Conservation (phyloP, 2,329 filamentous ascomycete genomes). For the Fusarium xyrophilum region DNA sequence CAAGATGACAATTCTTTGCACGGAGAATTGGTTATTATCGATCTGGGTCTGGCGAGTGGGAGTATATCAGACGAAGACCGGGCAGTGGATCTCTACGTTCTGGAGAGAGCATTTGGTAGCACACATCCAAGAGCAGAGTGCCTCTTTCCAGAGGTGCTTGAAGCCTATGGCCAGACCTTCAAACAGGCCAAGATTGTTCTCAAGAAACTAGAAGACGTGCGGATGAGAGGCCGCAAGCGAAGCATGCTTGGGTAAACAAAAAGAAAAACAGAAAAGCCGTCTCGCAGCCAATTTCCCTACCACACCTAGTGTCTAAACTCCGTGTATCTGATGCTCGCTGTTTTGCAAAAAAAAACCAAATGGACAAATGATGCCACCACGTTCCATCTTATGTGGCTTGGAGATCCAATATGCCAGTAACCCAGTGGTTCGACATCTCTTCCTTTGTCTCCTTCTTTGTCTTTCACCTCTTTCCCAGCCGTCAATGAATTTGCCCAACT, state of each 20-base stretch:
- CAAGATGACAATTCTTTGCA: slow-evolving; percentile 50
- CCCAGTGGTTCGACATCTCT: background rate
- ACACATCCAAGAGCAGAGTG: slow-evolving; percentile 88
- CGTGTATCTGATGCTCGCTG: slow-evolving; percentile 47
- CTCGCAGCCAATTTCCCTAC: slow-evolving; percentile 39
- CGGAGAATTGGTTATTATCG: slow-evolving; percentile 87
- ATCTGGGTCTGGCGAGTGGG: slow-evolving; percentile 89
- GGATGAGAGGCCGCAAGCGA: slow-evolving; percentile 92
- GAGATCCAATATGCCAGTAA: slow-evolving; percentile 21
- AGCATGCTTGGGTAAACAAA: slow-evolving; percentile 85
- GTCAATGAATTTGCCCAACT: slow-evolving; percentile 9
- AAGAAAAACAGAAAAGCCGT: slow-evolving; percentile 30
- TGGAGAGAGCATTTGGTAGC: slow-evolving; percentile 92
- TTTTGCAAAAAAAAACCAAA: slow-evolving; percentile 34
- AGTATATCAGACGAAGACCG: slow-evolving; percentile 87
- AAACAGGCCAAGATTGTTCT: slow-evolving; percentile 78
- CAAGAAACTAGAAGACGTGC: slow-evolving; percentile 86
- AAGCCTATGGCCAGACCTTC: slow-evolving; percentile 75
- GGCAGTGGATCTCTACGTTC: slow-evolving; percentile 93
- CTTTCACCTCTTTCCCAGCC: background rate
- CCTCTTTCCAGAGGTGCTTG: slow-evolving; percentile 76
- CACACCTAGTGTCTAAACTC: slow-evolving; percentile 41
- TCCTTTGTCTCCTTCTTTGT: background rate
- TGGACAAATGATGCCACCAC: slow-evolving; percentile 27
- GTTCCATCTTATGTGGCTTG: slow-evolving; percentile 22